These are phyloP conservation scores for Mycena sanguinolenta DNA, from an alignment of 768 basidiomycete genomes.

Conservation along the genomic window DNA sequence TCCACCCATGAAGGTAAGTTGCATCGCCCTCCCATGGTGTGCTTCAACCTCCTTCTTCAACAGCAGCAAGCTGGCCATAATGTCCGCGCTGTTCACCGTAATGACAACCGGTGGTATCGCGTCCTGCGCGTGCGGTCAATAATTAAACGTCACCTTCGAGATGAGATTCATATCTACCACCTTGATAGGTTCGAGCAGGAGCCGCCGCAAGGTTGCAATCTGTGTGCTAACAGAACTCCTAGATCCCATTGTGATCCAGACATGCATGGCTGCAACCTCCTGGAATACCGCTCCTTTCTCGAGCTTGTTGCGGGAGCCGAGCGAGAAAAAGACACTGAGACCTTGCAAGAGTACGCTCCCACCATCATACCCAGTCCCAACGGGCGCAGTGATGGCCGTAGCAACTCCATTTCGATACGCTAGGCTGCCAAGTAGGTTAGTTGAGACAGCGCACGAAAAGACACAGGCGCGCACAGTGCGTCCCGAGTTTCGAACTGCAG, in stretches of 20 bases:
- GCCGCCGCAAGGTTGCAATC: constrained; percentile 68
- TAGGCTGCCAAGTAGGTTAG: constrained; percentile 53
- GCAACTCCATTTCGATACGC: constrained; percentile 79
- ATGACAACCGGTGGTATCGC: constrained; percentile 71
- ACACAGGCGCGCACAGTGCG: constrained; percentile 49
- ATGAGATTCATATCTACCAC: constrained; percentile 50
- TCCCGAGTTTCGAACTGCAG: constrained; percentile 76
- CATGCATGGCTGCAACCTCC: constrained; percentile 71
- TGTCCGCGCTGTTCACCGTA: constrained; percentile 76
- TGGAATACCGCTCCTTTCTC: constrained; percentile 70
- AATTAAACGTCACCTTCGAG: too few relatives aligned
- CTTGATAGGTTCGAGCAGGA: constrained; percentile 61
- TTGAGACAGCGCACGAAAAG: not conserved
- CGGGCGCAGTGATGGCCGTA: constrained; percentile 69
- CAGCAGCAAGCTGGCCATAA: constrained; percentile 73
- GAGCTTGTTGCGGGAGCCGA: constrained; percentile 68
- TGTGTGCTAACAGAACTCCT: constrained; percentile 74
- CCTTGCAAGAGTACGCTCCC: constrained; percentile 71
- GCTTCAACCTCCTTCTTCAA: constrained; percentile 75
- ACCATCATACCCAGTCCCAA: constrained; percentile 54
- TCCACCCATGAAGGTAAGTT: constrained; percentile 68
- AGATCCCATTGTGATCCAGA: constrained; percentile 60
- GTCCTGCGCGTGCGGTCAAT: constrained; percentile 52
- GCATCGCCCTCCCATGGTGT: constrained; percentile 54
- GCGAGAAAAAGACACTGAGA: constrained; percentile 69